Conservation (phyloP, 805 yeast genomes). For the Debaryomyces prosopidis region DNA sequence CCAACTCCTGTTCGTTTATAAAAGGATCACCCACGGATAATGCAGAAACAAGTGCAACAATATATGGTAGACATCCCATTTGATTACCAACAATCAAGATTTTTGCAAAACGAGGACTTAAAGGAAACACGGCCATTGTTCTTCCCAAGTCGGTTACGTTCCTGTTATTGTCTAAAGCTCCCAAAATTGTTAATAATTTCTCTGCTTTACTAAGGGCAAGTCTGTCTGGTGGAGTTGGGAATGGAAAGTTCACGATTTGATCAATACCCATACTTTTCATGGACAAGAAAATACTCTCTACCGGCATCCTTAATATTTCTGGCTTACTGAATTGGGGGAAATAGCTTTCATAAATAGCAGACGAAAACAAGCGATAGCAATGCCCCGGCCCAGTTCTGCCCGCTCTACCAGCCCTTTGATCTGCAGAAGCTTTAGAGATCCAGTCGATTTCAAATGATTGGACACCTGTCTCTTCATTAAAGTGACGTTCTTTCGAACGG, state of each 20-base stretch:
- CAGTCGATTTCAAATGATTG: conserved; percentile 90
- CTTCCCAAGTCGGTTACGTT: conserved; percentile 75
- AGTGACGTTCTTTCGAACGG: conserved; percentile 84
- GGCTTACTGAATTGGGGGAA: conserved; percentile 83
- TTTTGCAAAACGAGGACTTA: conserved; percentile 91
- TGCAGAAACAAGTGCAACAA: conserved; percentile 90
- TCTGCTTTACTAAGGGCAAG: conserved; percentile 63
- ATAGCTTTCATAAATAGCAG: conserved; percentile 88
- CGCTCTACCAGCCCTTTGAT: conserved; percentile 95
- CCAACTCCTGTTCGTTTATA: conserved; percentile 70
- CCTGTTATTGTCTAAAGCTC: conserved; percentile 65
- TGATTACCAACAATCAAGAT: conserved; percentile 88
- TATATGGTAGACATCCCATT: conserved; percentile 77
- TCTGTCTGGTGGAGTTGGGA: conserved; percentile 89
- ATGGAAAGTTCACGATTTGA: conserved; percentile 87
- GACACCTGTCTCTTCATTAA: conserved; percentile 80
- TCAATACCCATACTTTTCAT: conserved; percentile 98
- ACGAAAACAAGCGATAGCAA: conserved; percentile 86
- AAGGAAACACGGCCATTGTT: conserved; percentile 87
- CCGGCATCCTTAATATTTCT: conserved; percentile 92
- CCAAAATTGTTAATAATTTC: conserved; percentile 63
- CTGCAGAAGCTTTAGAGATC: conserved; percentile 94
- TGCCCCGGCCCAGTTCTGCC: conserved; percentile 99
- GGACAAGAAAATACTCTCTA: conserved; percentile 89
- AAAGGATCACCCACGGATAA: conserved; percentile 94